Conservation (phyloP, 495 filamentous ascomycete species). For the Penicillium cosmopolitanum region DNA sequence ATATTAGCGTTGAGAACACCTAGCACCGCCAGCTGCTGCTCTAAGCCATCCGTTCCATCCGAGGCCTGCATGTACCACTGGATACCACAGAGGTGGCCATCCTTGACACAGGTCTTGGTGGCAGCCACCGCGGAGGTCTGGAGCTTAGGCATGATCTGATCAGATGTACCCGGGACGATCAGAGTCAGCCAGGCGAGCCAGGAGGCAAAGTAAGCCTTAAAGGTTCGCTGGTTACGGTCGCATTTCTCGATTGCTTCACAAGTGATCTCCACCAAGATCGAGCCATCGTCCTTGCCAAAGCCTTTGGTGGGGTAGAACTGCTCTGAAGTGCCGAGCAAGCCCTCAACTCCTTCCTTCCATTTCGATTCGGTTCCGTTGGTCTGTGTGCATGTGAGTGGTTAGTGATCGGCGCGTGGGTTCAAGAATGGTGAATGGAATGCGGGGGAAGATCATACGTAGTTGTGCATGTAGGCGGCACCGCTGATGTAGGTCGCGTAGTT, state of each 20-base stretch:
- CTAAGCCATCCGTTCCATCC: conserved; percentile 54
- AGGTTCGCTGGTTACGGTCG: conserved; percentile 69
- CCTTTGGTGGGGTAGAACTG: conserved; percentile 58
- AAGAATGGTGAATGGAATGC: neutral
- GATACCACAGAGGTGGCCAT: conserved; percentile 54
- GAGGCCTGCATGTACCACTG: conserved; percentile 52
- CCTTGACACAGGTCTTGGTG: conserved; percentile 58
- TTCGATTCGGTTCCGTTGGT: conserved; percentile 41
- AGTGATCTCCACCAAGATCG: conserved; percentile 67
- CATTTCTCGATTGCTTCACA: conserved; percentile 70
- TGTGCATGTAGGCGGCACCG: conserved; percentile 79
- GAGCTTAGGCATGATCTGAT: conserved; percentile 60
- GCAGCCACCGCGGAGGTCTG: conserved; percentile 60
- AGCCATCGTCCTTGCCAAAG: conserved; percentile 43
- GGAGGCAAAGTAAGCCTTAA: conserved; percentile 75
- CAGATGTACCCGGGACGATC: conserved; percentile 65
- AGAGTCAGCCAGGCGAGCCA: conserved; percentile 70
- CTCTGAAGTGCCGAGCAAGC: conserved; percentile 52
- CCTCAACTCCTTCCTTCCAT: conserved; percentile 62
- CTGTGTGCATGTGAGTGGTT: conserved; percentile 27
- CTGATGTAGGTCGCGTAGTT: conserved; percentile 74
- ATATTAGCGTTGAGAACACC: conserved; percentile 60
- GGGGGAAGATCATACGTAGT: conserved; percentile 48
- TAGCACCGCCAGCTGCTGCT: conserved; percentile 63
- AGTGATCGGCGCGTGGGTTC: conserved; percentile 4